Conservation (phyloP, 352 stramenopile species). For the Phytophthora cryptogea region DNA sequence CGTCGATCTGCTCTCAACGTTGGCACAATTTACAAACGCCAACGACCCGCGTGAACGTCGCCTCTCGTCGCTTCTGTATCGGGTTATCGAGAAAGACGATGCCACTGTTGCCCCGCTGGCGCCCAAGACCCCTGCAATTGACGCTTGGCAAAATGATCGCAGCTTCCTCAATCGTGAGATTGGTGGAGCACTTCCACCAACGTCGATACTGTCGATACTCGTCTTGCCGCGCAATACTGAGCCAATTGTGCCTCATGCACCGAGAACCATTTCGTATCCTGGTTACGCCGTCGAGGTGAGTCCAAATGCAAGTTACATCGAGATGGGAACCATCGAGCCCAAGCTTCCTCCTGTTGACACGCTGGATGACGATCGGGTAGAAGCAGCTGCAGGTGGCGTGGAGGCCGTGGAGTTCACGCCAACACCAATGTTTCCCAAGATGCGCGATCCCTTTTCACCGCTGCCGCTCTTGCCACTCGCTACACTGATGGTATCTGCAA, state of each 20-base stretch:
- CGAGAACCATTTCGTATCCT: constrained; percentile 45
- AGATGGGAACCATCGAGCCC: constrained; percentile 64
- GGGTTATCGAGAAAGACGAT: constrained; percentile 64
- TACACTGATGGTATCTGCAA: neutral
- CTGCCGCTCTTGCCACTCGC: constrained; percentile 10
- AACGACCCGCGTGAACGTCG: constrained; percentile 58
- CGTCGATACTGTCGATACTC: constrained; percentile 39
- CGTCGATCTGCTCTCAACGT: constrained; percentile 60
- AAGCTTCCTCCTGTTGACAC: constrained; percentile 36
- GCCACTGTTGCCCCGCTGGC: neutral
- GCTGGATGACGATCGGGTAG: constrained; percentile 12
- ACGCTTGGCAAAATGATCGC: constrained; percentile 60
- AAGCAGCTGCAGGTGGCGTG: constrained; percentile 6
- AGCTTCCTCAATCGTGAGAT: constrained; percentile 50
- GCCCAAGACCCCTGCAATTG: neutral
- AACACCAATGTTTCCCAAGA: constrained; percentile 53
- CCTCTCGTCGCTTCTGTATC: constrained; percentile 61
- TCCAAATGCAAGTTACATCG: constrained; percentile 53
- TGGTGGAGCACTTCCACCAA: constrained; percentile 28
- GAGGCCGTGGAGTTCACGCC: constrained; percentile 40
- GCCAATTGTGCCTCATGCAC: constrained; percentile 32
- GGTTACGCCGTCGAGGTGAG: constrained; percentile 59
- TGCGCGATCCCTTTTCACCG: constrained; percentile 30
- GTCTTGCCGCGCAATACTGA: constrained; percentile 23
- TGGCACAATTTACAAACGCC: constrained; percentile 61